phyloP scores from a whole-genome alignment of 2,329 filamentous ascomycete species.

The Aspergillus luchuensis region DNA sequence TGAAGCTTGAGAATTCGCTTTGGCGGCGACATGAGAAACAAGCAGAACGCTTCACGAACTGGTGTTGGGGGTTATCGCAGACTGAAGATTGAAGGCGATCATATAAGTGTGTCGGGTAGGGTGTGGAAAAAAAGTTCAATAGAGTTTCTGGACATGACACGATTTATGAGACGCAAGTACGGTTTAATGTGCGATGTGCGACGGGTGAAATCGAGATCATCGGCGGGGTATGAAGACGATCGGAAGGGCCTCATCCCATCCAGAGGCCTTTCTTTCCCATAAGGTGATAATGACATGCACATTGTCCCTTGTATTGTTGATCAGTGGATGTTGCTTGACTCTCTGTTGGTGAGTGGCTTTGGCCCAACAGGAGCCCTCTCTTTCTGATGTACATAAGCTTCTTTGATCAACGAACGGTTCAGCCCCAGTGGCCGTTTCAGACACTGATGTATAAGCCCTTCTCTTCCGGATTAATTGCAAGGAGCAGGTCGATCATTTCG shows the following conservation, averaged over 20 bases:
- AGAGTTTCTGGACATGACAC: slow-evolving; percentile 28
- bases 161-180: slow-evolving; percentile 30
- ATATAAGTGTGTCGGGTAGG: slow-evolving; percentile 8
- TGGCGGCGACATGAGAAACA: neutral
- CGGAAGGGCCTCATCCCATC: slow-evolving; percentile 1
- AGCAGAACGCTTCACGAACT: slow-evolving; percentile 8
- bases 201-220: slow-evolving; percentile 20
- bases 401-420: slow-evolving; percentile 23
- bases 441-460: slow-evolving; percentile 11
- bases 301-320: slow-evolving; percentile 17
- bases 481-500: neutral
- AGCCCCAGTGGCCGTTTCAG: slow-evolving; percentile 28
- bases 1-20: neutral
- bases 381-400: slow-evolving; percentile 42
- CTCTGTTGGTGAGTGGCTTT: slow-evolving; percentile 17
- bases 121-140: slow-evolving; percentile 25
- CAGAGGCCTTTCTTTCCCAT: neutral
- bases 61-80: slow-evolving; percentile 1
- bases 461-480: neutral
- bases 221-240: slow-evolving; percentile 14
- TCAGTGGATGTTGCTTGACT: slow-evolving; percentile 14
- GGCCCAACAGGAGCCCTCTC: slow-evolving; percentile 24
- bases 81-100: slow-evolving; percentile 8
- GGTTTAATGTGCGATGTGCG: slow-evolving; percentile 29
- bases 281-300: slow-evolving; percentile 4